phyloP scores from a whole-genome alignment of 1,284 basidiomycete species.

The Trametes hirsuta region DNA sequence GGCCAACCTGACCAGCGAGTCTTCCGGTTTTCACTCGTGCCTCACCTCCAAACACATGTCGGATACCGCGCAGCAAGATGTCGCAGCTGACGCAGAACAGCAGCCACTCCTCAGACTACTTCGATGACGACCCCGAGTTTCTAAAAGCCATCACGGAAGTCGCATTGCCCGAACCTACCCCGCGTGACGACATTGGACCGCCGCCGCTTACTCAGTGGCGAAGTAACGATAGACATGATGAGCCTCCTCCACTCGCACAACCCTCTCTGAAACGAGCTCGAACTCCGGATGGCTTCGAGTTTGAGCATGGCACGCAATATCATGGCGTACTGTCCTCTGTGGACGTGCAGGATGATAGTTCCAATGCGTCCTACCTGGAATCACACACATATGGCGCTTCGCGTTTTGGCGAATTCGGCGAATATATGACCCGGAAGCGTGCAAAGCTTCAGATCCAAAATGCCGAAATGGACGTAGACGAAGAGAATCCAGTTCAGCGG shows the following conservation, averaged over 20 bases:
- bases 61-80: not conserved
- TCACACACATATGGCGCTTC: conserved; percentile 75
- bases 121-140: conserved; percentile 59
- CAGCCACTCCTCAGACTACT: conserved; percentile 55
- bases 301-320: conserved; percentile 24
- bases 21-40: not conserved
- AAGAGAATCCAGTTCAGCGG: conserved; percentile 31
- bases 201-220: conserved; percentile 13
- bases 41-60: not conserved
- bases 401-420: conserved; percentile 81
- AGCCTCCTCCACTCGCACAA: conserved; percentile 19
- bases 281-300: conserved; percentile 21
- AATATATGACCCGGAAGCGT: conserved; percentile 90
- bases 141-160: conserved; percentile 51
- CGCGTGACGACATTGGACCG: conserved; percentile 6
- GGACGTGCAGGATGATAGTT: conserved; percentile 7
- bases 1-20: too few species aligned
- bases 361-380: conserved; percentile 24
- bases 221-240: not conserved
- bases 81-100: conserved; percentile 17
- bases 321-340: conserved; percentile 25
- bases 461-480: conserved; percentile 48
- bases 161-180: conserved; percentile 50
- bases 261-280: conserved; percentile 27
- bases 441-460: conserved; percentile 91